phyloP scores from a whole-genome alignment of 2,329 filamentous ascomycete species.

The Calycina marina region DNA sequence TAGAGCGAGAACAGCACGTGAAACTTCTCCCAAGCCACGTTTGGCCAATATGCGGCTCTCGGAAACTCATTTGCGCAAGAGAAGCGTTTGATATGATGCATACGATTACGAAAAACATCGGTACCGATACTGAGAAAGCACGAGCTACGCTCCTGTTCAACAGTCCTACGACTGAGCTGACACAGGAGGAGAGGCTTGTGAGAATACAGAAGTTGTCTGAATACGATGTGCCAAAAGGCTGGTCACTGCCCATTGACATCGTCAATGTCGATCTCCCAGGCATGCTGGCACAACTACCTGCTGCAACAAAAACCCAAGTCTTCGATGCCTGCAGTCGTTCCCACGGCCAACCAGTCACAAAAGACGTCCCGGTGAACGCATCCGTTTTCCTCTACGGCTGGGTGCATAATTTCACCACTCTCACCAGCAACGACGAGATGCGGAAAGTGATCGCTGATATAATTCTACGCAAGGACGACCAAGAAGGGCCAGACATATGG shows the following conservation, averaged over 20 bases:
- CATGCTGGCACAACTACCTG: constrained; percentile 28
- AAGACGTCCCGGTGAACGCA: constrained; percentile 33
- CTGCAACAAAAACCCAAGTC: constrained; percentile 28
- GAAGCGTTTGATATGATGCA: constrained; percentile 49
- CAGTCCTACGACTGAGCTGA: constrained; percentile 17
- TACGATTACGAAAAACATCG: constrained; percentile 47
- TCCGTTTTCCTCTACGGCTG: constrained; percentile 59
- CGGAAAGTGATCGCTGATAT: constrained; percentile 45
- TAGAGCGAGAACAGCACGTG: constrained; percentile 44
- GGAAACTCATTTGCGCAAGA: constrained; percentile 43
- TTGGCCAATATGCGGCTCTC: constrained; percentile 42
- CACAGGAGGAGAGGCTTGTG: constrained; percentile 16
- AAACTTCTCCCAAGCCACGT: constrained; percentile 44
- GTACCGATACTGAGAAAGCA: constrained; percentile 39
- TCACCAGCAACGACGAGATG: constrained; percentile 51
- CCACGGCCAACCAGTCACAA: background rate
- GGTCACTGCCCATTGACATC: constrained; percentile 42
- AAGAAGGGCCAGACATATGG: constrained; percentile 47
- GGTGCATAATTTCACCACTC: constrained; percentile 40
- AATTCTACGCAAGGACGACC: constrained; percentile 36
- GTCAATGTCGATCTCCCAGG: constrained; percentile 30
- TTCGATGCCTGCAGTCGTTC: constrained; percentile 30
- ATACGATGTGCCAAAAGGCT: constrained; percentile 35
- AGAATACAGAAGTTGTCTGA: constrained; percentile 33
- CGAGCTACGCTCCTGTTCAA: constrained; percentile 39